Percentiles rank a stretch among this genome's conserved stretches.
phyloP scores from a whole-genome alignment of 1,139 yeast species.

The Zygosaccharomyces sapae region DNA sequence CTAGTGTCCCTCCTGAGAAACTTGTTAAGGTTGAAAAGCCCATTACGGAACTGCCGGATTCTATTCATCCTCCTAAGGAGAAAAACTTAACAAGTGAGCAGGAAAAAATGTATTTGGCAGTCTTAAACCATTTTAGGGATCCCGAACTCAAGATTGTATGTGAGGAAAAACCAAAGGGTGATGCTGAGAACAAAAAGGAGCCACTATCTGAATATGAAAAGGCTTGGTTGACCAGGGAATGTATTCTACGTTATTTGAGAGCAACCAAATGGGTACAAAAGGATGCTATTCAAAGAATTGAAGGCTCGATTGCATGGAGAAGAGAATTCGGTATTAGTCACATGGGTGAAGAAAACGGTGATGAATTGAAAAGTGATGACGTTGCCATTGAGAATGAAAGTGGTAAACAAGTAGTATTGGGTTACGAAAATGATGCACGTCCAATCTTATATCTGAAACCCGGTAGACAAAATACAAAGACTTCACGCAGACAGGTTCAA shows the following conservation, averaged over 20 bases:
- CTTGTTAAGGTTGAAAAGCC: conserved; percentile 42
- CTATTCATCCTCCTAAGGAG: conserved; percentile 50
- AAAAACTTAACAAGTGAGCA: conserved; percentile 50
- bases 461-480: conserved; percentile 89
- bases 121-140: conserved; percentile 55
- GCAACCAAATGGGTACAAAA: conserved; percentile 85
- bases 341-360: conserved; percentile 42
- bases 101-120: conserved; percentile 51
- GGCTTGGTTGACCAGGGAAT: conserved; percentile 89
- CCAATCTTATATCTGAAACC: conserved; percentile 88
- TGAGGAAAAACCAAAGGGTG: conserved; percentile 36
- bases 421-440: conserved; percentile 81
- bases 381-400: conserved; percentile 72
- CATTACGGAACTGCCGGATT: conserved; percentile 47
- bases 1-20: conserved; percentile 21
- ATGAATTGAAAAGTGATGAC: conserved; percentile 53
- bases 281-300: conserved; percentile 69
- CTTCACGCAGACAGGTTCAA: conserved; percentile 83
- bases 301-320: conserved; percentile 81
- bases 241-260: conserved; percentile 77
- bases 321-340: conserved; percentile 81
- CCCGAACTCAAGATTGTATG: conserved; percentile 42
- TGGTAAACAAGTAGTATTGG: conserved; percentile 85
- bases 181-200: conserved; percentile 19
- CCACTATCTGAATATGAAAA: conserved; percentile 59